Evolutionary conservation across 345 rosid genomes (phyloP).

Genomic region (Eucalyptus melliodora): DNA sequence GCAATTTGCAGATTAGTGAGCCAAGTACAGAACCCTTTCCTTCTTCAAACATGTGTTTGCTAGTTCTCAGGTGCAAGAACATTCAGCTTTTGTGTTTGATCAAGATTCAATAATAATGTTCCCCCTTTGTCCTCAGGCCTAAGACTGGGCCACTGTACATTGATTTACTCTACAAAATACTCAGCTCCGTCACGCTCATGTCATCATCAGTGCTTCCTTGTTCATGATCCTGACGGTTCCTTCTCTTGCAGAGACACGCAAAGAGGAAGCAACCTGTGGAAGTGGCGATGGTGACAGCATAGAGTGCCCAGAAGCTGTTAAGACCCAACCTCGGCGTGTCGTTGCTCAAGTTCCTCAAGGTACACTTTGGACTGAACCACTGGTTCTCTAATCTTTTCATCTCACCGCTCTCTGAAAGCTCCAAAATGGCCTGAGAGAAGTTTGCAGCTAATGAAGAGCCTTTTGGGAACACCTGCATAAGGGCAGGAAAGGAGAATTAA

Average conservation of each 20-base stretch:
- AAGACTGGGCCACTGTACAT: neutral
- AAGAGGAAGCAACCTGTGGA: slow-evolving; percentile 24
- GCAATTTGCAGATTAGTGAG: neutral
- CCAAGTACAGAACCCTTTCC: neutral
- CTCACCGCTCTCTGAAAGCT: slow-evolving; percentile 21
- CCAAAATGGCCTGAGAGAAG: slow-evolving; percentile 31
- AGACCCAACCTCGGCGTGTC: slow-evolving; percentile 11
- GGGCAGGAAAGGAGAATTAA: neutral
- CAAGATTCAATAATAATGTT: neutral
- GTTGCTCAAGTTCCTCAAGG: neutral
- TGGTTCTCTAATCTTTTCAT: slow-evolving; percentile 4
- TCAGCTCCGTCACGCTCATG: neutral
- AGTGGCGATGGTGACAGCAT: slow-evolving; percentile 7
- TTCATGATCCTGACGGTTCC: neutral
- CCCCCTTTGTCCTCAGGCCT: neutral
- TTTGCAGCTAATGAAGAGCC: slow-evolving; percentile 30
- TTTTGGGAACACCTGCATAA: slow-evolving; percentile 29
- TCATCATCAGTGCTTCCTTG: neutral
- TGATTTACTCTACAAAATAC: neutral
- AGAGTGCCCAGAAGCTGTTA: slow-evolving; percentile 36
- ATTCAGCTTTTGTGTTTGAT: neutral
- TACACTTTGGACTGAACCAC: slow-evolving; percentile 21
- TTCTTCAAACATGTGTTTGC: neutral
- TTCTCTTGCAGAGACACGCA: neutral
- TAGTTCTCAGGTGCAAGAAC: neutral